These are phyloP conservation scores for Pisolithus orientalis DNA, from an alignment of 768 basidiomycete genomes.

Conservation along the genomic window DNA sequence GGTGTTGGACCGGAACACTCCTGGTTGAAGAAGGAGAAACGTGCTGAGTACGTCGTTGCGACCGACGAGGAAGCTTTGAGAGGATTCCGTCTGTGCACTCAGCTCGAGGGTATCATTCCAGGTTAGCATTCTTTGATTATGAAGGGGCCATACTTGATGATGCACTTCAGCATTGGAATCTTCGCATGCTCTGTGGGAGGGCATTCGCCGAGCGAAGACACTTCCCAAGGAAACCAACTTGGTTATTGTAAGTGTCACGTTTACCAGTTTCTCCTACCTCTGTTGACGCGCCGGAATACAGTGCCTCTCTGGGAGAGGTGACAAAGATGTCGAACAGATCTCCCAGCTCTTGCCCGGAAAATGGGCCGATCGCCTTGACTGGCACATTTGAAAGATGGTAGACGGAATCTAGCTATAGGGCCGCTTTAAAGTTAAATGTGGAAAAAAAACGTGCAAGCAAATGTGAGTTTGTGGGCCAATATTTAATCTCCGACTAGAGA, in stretches of 20 bases:
- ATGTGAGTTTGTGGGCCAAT: no score
- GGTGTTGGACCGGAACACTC: slow-evolving; percentile 98
- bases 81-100: slow-evolving; percentile 87
- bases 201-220: slow-evolving; percentile 76
- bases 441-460: no score
- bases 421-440: no score
- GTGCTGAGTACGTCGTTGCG: slow-evolving; percentile 90
- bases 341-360: slow-evolving; percentile 86
- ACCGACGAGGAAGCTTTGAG: slow-evolving; percentile 92
- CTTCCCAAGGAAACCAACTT: slow-evolving; percentile 80
- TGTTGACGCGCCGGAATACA: slow-evolving; percentile 20
- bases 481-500: no score
- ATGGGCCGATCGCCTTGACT: slow-evolving; percentile 91
- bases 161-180: slow-evolving; percentile 73
- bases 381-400: slow-evolving; percentile 56
- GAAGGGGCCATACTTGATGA: slow-evolving; percentile 4
- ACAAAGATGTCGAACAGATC: slow-evolving; percentile 97
- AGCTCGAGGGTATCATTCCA: slow-evolving; percentile 95
- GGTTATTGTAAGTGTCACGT: slow-evolving; percentile 66
- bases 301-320: slow-evolving; percentile 93
- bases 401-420: no score
- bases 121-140: slow-evolving; percentile 38
- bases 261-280: not conserved
- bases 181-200: slow-evolving; percentile 94
- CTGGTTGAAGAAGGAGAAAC: slow-evolving; percentile 90